These are phyloP conservation scores for Cephaloascus fragrans DNA, from an alignment of 805 yeast species.

Conservation along the genomic window DNA sequence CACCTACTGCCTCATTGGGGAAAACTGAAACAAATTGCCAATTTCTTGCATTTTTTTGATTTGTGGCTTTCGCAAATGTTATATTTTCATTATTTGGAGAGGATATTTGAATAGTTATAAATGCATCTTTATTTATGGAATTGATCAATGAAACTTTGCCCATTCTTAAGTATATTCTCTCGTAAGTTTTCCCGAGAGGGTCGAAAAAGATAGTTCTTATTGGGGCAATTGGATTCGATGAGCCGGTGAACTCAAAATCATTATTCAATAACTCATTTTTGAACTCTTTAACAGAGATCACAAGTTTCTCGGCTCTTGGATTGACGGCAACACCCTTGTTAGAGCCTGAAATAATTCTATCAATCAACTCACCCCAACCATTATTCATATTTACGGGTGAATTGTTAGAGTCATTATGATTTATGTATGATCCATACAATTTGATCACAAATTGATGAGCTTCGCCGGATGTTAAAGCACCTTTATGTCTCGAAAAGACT, in stretches of 20 bases:
- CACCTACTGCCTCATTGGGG: slow-evolving; percentile 66
- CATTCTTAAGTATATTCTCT: slow-evolving; percentile 48
- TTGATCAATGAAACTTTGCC: slow-evolving; percentile 33
- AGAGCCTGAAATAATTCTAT: slow-evolving; percentile 68
- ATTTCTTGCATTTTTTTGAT: slow-evolving; percentile 35
- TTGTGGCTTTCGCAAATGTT: slow-evolving; percentile 58
- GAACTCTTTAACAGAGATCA: slow-evolving; percentile 66
- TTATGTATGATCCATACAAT: slow-evolving; percentile 60
- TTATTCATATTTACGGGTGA: slow-evolving; percentile 29
- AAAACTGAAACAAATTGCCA: slow-evolving; percentile 73
- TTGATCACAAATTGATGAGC: slow-evolving; percentile 64
- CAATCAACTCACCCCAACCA: slow-evolving; percentile 87
- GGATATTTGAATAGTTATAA: slow-evolving; percentile 43
- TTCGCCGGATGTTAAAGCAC: slow-evolving; percentile 49
- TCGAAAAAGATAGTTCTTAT: slow-evolving; percentile 58
- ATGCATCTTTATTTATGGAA: slow-evolving; percentile 21
- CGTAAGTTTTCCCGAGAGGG: slow-evolving; percentile 49
- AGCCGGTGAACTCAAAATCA: slow-evolving; percentile 22
- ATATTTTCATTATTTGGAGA: slow-evolving; percentile 40
- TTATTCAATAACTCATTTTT: slow-evolving; percentile 27
- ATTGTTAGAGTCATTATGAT: slow-evolving; percentile 21
- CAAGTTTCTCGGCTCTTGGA: slow-evolving; percentile 67
- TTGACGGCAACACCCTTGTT: slow-evolving; percentile 70
- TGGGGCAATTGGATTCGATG: slow-evolving; percentile 47
- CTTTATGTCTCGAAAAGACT: slow-evolving; percentile 57